These are phyloP conservation scores for Arachis hypogaea DNA, from an alignment of 306 rosid species.

Conservation along the genomic window DNA sequence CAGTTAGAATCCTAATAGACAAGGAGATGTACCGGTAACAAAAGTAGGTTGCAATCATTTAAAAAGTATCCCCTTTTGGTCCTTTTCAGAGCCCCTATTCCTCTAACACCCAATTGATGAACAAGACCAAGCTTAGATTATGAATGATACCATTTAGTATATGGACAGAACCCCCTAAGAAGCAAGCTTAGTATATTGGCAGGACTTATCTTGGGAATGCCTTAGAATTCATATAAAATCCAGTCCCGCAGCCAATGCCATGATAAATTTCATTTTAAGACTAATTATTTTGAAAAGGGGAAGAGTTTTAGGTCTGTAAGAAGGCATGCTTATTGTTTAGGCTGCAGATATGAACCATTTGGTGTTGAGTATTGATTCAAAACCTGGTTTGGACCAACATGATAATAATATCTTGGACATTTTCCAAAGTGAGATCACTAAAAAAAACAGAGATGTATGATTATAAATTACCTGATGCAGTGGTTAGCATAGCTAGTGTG, in stretches of 20 bases:
- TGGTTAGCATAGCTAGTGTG: slow-evolving; percentile 50
- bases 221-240: neutral
- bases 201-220: neutral
- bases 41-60: slow-evolving; percentile 4
- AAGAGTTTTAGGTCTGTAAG: neutral
- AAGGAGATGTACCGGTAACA: neutral
- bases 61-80: neutral
- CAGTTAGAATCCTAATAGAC: neutral
- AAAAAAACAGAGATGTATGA: slow-evolving; percentile 7
- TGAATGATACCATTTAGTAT: neutral
- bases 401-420: neutral
- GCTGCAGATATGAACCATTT: neutral
- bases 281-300: neutral
- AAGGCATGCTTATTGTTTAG: neutral
- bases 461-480: slow-evolving; percentile 58
- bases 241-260: neutral
- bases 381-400: neutral
- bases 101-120: neutral
- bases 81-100: neutral
- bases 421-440: neutral
- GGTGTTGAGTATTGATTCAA: neutral
- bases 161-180: neutral
- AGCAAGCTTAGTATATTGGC: neutral
- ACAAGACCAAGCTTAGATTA: neutral
- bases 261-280: neutral